Evolutionary conservation across 768 basidiomycete genomes (phyloP).

Genomic region (Panaeolus papilionaceus): DNA sequence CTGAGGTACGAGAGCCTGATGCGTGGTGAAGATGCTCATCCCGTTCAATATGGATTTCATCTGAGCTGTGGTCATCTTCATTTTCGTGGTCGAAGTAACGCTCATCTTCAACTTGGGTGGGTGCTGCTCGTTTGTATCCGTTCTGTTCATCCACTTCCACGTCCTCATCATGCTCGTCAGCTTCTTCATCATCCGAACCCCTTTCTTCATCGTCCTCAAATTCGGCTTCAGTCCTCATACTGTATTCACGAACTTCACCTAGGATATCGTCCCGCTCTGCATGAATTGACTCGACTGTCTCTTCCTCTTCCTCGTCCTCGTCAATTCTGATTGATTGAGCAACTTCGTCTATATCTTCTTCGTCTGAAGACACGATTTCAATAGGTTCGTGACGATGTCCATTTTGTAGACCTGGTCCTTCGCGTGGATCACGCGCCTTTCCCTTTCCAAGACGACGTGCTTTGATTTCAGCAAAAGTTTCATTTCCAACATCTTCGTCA

Average conservation of each 20-base stretch:
- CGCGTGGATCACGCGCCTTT: slow-evolving; percentile 66
- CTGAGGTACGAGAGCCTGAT: not conserved
- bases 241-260: slow-evolving; percentile 24
- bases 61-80: not conserved
- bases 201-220: slow-evolving; percentile 24
- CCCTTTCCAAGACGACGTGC: slow-evolving; percentile 58
- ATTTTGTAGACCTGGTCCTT: slow-evolving; percentile 58
- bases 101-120: not conserved
- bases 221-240: slow-evolving; percentile 22
- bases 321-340: slow-evolving; percentile 28
- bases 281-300: slow-evolving; percentile 33
- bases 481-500: slow-evolving; percentile 46
- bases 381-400: slow-evolving; percentile 50
- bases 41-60: slow-evolving; percentile 1
- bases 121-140: not conserved
- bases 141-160: slow-evolving; percentile 30
- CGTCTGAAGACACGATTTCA: slow-evolving; percentile 45
- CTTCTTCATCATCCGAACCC: slow-evolving; percentile 29
- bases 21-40: not conserved
- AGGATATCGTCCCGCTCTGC: slow-evolving; percentile 26
- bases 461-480: slow-evolving; percentile 61
- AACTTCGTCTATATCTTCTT: slow-evolving; percentile 36
- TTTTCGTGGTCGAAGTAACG: not conserved
- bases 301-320: slow-evolving; percentile 36
- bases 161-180: slow-evolving; percentile 31